phyloP scores from a whole-genome alignment of 495 filamentous ascomycete species.

The Penicillium psychrofluorescens region DNA sequence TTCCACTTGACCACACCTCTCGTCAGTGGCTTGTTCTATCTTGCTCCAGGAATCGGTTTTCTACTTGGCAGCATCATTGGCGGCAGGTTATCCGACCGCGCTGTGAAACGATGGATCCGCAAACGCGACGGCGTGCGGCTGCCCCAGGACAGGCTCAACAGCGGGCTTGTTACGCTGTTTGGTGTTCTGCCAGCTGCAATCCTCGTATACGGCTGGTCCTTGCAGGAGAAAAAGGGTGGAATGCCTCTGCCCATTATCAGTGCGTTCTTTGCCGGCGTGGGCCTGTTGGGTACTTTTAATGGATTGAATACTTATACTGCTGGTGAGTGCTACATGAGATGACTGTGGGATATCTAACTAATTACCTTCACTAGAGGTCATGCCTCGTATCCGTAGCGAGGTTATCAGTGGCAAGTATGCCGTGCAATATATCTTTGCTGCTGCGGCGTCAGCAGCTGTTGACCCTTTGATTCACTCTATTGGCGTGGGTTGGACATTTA shows the following conservation, averaged over 20 bases:
- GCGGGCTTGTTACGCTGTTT: constrained; percentile 55
- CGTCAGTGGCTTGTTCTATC: constrained; percentile 68
- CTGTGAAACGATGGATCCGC: constrained; percentile 54
- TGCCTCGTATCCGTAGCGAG: constrained; percentile 47
- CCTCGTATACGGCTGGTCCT: constrained; percentile 62
- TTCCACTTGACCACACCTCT: constrained; percentile 62
- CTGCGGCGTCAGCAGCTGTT: constrained; percentile 54
- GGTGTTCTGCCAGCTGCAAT: constrained; percentile 56
- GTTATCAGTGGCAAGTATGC: constrained; percentile 71
- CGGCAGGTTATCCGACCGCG: constrained; percentile 59
- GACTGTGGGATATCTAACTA: neutral
- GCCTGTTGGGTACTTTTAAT: constrained; percentile 65
- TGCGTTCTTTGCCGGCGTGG: constrained; percentile 62
- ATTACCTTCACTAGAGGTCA: constrained; percentile 20
- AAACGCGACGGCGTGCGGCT: constrained; percentile 52
- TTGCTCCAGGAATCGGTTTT: constrained; percentile 66
- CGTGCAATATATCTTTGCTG: constrained; percentile 63
- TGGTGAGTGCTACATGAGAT: constrained; percentile 43
- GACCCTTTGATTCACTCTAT: constrained; percentile 58
- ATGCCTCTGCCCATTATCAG: constrained; percentile 60
- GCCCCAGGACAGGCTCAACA: constrained; percentile 65
- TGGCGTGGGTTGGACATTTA: constrained; percentile 57
- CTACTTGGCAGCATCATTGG: constrained; percentile 62
- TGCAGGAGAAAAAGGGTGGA: constrained; percentile 57
- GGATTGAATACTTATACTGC: constrained; percentile 68